phyloP scores from a whole-genome alignment of 495 filamentous ascomycete species.

The Neurospora sp. region DNA sequence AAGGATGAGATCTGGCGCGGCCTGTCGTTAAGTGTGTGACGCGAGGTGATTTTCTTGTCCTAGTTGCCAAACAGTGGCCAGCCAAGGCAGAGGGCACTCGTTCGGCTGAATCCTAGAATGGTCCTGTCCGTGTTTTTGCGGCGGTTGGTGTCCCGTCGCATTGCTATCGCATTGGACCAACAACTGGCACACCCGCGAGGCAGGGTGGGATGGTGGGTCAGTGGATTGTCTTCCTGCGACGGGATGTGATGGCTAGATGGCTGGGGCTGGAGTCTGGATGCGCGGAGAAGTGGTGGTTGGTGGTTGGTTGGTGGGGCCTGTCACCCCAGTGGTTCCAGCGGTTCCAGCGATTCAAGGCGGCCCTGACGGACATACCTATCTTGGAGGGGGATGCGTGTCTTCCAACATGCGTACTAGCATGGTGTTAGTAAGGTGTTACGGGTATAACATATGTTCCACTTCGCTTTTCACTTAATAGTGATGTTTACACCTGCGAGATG shows the following conservation, averaged over 20 bases:
- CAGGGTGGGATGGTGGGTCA: neutral
- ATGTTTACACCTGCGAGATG: no score
- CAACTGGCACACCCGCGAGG: neutral
- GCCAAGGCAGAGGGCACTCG: neutral
- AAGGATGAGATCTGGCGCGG: neutral
- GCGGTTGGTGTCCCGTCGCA: neutral
- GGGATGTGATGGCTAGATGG: neutral
- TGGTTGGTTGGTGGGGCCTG: neutral
- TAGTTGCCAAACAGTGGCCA: neutral
- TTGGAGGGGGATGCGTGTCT: no score
- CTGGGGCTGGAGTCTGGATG: neutral
- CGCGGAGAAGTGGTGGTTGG: neutral
- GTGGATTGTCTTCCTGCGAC: neutral
- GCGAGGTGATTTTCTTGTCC: neutral
- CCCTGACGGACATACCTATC: neutral
- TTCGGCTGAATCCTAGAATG: neutral
- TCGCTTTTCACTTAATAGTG: no score
- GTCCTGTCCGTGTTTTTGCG: neutral
- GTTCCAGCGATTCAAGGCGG: neutral
- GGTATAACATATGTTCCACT: no score
- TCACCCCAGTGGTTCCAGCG: neutral
- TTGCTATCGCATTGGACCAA: neutral
- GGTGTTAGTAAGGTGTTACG: no score
- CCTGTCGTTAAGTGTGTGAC: neutral
- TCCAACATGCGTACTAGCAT: no score